Evolutionary conservation across 31 red algal species (phyloP), one percentile per base, ranked within the genome.

Genomic region (Asparagopsis taxiformis): DNA sequence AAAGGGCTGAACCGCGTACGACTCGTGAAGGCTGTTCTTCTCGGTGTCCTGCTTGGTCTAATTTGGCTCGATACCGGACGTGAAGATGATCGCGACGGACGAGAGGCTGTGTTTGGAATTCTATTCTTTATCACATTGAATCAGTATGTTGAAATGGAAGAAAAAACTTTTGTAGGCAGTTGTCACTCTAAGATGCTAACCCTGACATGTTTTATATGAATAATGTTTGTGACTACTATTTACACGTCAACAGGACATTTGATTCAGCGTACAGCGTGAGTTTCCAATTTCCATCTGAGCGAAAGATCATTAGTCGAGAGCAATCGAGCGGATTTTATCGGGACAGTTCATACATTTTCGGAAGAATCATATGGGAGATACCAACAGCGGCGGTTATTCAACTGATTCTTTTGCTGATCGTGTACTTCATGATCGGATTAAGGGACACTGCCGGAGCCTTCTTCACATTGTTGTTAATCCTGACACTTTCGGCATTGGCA

Each of bases 31-130:
- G 87, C 79, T 15, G 34, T 96, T 13, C 51, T 97, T 58, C 93
- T 92, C 53, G 71, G 54, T 0, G 28, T 97, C 1, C 59, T 97
- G 34, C 62, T 97, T 19, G 94, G 94, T 13, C 77, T 97, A 9
- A 92, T 97, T 21, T 97, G 94, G 94, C 41, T 97, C 3, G 81
- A 97, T 56, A 68, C 80, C 20, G 94, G 89, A 23, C 59, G 94
- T 1, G 77, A 70, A 33, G 49, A 56, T 21, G 37, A 31, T 7
- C 19, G 31, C 1, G 70, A 63, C 25, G 83, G 69, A 31, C 73
- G 43, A 29, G 19, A 26, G 8, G 73, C 65, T 0, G 65, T 88
- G 61, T 31, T 78, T 11, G 83, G 83, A 63, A 72, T 76, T 21
- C 20, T 70, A 31, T 77, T 88, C 64, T 77, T 88, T 37, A 49